These are phyloP conservation scores for Brassica incana DNA, from an alignment of 345 rosid species.

Conservation along the genomic window DNA sequence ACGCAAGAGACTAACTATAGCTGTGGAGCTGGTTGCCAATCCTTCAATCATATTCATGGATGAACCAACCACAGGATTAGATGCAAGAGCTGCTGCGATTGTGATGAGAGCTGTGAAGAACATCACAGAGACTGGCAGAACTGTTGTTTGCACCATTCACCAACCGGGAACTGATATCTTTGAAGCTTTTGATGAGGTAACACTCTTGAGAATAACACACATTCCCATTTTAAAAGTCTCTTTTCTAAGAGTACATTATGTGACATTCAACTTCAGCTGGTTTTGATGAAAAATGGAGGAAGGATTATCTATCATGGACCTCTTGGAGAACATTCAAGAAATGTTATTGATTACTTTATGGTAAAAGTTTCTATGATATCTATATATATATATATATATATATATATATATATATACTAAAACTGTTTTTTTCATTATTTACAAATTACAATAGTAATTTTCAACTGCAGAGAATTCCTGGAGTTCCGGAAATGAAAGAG, in stretches of 20 bases:
- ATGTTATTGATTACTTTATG: constrained; percentile 59
- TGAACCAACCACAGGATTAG: constrained; percentile 55
- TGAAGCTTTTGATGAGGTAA: constrained; percentile 53
- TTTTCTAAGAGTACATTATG: neutral
- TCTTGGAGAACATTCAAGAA: constrained; percentile 53
- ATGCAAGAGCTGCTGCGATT: constrained; percentile 58
- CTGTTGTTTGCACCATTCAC: constrained; percentile 56
- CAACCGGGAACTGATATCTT: constrained; percentile 49
- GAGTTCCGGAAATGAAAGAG: constrained; percentile 43
- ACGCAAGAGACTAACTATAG: constrained; percentile 50
- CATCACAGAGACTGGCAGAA: constrained; percentile 46
- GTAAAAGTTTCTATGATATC: constrained; percentile 20
- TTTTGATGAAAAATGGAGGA: constrained; percentile 67
- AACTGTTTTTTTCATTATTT: neutral
- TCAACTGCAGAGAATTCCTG: constrained; percentile 35
- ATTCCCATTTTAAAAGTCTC: neutral
- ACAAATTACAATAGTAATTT: neutral
- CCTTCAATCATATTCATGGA: constrained; percentile 57
- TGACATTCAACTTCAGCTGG: constrained; percentile 41
- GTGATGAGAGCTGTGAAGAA: constrained; percentile 54
- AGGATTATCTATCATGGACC: constrained; percentile 53
- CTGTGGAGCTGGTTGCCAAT: constrained; percentile 51
- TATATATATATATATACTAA: neutral
- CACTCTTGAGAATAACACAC: neutral
- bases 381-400: neutral